Base-by-base conservation (phyloP, 2,329 filamentous ascomycete species). In the Ophiostoma montium region DNA sequence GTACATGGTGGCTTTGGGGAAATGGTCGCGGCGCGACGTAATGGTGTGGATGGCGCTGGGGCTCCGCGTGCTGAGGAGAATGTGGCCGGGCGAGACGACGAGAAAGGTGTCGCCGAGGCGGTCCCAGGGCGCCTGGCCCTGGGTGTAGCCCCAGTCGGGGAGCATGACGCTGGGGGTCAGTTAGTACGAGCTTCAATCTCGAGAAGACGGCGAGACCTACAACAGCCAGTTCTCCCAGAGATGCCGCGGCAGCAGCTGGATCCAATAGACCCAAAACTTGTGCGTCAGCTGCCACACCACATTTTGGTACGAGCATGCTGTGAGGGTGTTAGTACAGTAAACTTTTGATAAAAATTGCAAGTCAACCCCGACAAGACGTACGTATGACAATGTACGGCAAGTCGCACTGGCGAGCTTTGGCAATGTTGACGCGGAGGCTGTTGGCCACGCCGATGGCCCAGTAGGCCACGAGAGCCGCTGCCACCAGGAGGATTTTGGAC, bases 1-100 rank as follows among this genome's bases (percentile, higher is more conserved):
- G 48, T 74, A 64, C 51, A 74, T 63, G 13, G 75, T 71, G 8
- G 78, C 76, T 64, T 86, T 86, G 41, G 80, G 81, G 58, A 89
- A 89, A 52, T 80, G 75, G 44, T 84, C 82, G 39, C 83, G 72
- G 43, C 80, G 70, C 4, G 71, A 68, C 1, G 78, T 77, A 48
- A 90, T 74, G 59, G 85, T 79, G 50, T 70, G 70, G 49, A 85
- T 76, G 16, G 72, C 75, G 52, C 82, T 79, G 15, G 84, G 74
- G 61, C 81, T 78, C 38, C 76, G 73, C 5, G 77, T 76, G 55
- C 71, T 74, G 33, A 84, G 56, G 16, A 70, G 60, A 15, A 78
- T 66, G 32, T 60, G 61, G 8, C 67, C 66, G 0, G 82, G 79
- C 0, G 77, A 72, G 8, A 81, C 80, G n/a, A 78, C 57, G 8